Conservation (phyloP, 805 yeast species). For the Metschnikowia santaceciliae region DNA sequence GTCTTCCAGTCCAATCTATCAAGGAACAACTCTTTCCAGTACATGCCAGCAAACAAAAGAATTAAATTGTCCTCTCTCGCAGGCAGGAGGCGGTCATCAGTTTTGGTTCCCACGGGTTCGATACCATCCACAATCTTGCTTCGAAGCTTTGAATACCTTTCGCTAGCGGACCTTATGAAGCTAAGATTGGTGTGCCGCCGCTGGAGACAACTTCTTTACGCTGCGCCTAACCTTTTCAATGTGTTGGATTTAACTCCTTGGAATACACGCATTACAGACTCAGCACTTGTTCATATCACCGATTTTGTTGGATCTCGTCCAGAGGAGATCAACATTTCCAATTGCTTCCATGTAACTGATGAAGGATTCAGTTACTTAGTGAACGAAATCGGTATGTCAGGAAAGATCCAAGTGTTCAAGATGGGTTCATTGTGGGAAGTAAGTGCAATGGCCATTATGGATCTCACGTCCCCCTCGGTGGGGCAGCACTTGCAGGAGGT, state of each 20-base stretch:
- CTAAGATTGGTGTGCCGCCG: slow-evolving; percentile 54
- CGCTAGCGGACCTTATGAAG: slow-evolving; percentile 59
- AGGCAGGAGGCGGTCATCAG: slow-evolving; percentile 51
- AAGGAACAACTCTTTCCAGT: slow-evolving; percentile 40
- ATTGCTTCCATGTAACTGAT: slow-evolving; percentile 75
- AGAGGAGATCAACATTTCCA: slow-evolving; percentile 54
- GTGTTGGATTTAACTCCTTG: slow-evolving; percentile 57
- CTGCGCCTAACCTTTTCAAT: slow-evolving; percentile 51
- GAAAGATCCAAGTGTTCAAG: slow-evolving; percentile 49
- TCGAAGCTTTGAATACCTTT: slow-evolving; percentile 48
- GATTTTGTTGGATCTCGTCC: slow-evolving; percentile 73
- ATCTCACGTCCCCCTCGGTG: slow-evolving; percentile 60
- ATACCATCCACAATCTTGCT: slow-evolving; percentile 59
- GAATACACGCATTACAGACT: slow-evolving; percentile 58
- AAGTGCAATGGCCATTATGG: slow-evolving; percentile 80
- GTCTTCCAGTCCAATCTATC: slow-evolving; percentile 2
- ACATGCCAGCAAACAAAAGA: slow-evolving; percentile 53
- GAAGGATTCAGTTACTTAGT: slow-evolving; percentile 69
- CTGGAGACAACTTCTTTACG: slow-evolving; percentile 64
- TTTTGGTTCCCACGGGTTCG: slow-evolving; percentile 49
- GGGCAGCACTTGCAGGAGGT: slow-evolving; percentile 56
- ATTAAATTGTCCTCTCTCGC: slow-evolving; percentile 44
- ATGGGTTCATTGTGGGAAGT: slow-evolving; percentile 77
- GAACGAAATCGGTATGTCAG: slow-evolving; percentile 65
- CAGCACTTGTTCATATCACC: slow-evolving; percentile 53